Percentiles rank a stretch among this genome's conserved stretches.
Evolutionary conservation across 805 yeast species (phyloP).

Genomic region (Citeromyces nyonsensis): DNA sequence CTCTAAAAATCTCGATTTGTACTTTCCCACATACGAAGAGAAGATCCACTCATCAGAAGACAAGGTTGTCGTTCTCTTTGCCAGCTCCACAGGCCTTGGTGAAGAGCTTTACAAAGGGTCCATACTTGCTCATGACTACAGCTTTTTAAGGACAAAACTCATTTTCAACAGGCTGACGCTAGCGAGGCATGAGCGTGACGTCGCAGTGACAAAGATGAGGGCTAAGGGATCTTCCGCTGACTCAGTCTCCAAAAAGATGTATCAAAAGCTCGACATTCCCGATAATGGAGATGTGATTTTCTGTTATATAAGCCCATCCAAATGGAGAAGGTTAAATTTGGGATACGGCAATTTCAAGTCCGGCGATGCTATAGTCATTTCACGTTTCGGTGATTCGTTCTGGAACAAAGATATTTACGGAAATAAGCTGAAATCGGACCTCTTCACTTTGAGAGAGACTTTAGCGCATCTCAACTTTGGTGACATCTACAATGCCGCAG

Average conservation of each 20-base stretch:
- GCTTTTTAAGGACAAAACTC: constrained; percentile 23
- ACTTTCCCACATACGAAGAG: constrained; percentile 17
- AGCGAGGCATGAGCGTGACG: constrained; percentile 23
- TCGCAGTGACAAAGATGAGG: constrained; percentile 25
- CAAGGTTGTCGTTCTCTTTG: constrained; percentile 29
- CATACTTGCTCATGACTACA: constrained; percentile 27
- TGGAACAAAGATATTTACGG: constrained; percentile 21
- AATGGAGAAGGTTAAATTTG: constrained; percentile 4
- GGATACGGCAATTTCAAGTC: constrained; percentile 9
- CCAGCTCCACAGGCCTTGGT: constrained; percentile 14
- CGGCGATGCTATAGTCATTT: constrained; percentile 45
- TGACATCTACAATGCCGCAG: constrained; percentile 4
- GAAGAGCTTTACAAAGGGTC: constrained; percentile 6
- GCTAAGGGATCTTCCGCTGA: constrained; percentile 18
- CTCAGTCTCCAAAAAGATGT: constrained; percentile 25
- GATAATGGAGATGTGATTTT: constrained; percentile 20
- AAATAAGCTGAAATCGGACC: constrained; percentile 14
- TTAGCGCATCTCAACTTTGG: constrained; percentile 21
- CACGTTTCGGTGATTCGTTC: constrained; percentile 16
- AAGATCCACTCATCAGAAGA: constrained; percentile 18
- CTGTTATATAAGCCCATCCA: constrained; percentile 33
- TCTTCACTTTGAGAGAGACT: constrained; percentile 18
- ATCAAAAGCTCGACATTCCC: constrained; percentile 29
- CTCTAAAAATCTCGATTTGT: constrained; percentile 14
- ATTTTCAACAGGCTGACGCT: constrained; percentile 19